Evolutionary conservation across 345 rosid species (phyloP), one percentile per base, ranked within the genome.

Genomic region (Zanthoxylum bungeanum): DNA sequence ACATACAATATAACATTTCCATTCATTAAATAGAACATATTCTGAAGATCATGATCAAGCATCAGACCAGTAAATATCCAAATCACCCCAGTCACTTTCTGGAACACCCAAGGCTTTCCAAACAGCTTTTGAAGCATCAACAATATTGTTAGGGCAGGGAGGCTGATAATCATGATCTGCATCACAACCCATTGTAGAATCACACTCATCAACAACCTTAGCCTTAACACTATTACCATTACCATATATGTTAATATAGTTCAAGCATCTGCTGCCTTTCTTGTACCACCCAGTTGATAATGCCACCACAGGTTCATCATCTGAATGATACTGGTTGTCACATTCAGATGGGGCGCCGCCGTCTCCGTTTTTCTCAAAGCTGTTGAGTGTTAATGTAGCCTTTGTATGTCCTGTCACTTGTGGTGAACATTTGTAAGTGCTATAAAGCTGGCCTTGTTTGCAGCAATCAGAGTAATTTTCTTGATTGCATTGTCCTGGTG

Each of bases 271-370:
- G 7, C 60, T 74, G 17, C 24, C 28, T 11, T 57, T 62, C 36
- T 56, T 77, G 74, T 21, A 75, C 85, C 85, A 81, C 30, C 85
- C 85, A 0, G 79, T 78, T 3, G 85, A 81, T 9, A 81, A 31
- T 19, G 82, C 82, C 11, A 69, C 85, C 0, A 76, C 52, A 2
- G 65, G 79, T 0, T 40, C 55, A 8, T 69, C 37, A 25, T 81
- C 70, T 0, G 66, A 60, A 12, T 69, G 78, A 56, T 63, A 74
- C 8, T 78, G 30, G 30, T 68, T 63, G 69, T 78, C 77, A 53
- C 85, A 81, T 64, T 77, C 81, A 7, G 63, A 72, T 22, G 74
- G 74, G 2, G 31, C 75, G 5, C 81, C 79, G 3, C 81, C 79
- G 39, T 77, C 81, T n/a, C 59, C 57, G 1, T 68, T 71, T 22